Conservation (phyloP, 352 stramenopile species). For the Globisporangium iwayamae region DNA sequence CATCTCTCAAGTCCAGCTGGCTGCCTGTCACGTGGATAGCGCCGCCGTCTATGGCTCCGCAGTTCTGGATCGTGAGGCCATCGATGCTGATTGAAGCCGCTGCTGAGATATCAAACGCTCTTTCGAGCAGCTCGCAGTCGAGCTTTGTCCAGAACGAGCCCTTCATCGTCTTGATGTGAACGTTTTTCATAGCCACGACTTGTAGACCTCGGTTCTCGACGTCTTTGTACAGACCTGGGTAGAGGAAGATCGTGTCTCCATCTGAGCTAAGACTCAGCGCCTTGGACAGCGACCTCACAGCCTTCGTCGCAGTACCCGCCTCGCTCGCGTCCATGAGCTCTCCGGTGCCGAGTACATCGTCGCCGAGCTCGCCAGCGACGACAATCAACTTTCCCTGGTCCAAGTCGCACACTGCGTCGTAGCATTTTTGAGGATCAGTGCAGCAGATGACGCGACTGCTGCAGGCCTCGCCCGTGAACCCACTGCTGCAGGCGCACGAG, state of each 20-base stretch:
- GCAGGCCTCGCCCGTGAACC: slow-evolving; percentile 65
- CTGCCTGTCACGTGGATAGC: slow-evolving; percentile 21
- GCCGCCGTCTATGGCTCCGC: slow-evolving; percentile 18
- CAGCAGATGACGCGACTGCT: slow-evolving; percentile 67
- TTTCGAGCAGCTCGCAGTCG: slow-evolving; percentile 27
- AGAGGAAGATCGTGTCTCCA: slow-evolving; percentile 45
- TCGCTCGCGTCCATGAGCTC: slow-evolving; percentile 54
- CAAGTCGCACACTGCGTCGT: slow-evolving; percentile 34
- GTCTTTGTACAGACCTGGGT: slow-evolving; percentile 49
- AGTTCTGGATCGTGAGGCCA: slow-evolving; percentile 44
- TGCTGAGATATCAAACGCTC: slow-evolving; percentile 14
- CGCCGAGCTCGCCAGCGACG: slow-evolving; percentile 48
- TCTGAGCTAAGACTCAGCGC: slow-evolving; percentile 32
- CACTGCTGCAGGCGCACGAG: slow-evolving; percentile 54
- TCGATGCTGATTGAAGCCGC: slow-evolving; percentile 23
- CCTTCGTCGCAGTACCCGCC: slow-evolving; percentile 46
- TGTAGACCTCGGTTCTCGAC: slow-evolving; percentile 30
- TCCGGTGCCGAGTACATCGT: slow-evolving; percentile 49
- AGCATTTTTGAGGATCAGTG: slow-evolving; percentile 29
- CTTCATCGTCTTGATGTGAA: slow-evolving; percentile 43
- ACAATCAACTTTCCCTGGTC: slow-evolving; percentile 36
- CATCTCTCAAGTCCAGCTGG: slow-evolving; percentile 19
- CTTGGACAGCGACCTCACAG: slow-evolving; percentile 36
- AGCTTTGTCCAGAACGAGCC: slow-evolving; percentile 48
- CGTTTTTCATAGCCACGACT: slow-evolving; percentile 5